Evolutionary conservation across 177 flowering plant genomes (phyloP).

Genomic region (Vitis hybrid): DNA sequence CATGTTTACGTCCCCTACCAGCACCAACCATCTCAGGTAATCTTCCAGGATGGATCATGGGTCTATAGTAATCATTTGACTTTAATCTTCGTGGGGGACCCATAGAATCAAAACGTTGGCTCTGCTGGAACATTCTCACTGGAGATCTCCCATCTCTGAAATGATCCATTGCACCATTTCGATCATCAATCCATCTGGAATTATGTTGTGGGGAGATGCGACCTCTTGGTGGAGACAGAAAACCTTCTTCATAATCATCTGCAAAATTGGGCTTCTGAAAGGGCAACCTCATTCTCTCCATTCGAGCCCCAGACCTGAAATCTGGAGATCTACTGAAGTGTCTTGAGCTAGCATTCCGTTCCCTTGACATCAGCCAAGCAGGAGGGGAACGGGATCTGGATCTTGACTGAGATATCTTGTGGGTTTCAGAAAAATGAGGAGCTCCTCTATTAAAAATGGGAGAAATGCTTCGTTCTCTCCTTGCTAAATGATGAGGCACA

Average conservation of each 20-base stretch:
- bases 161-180: constrained; percentile 30
- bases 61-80: constrained; percentile 40
- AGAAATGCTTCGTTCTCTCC: constrained; percentile 57
- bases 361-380: constrained; percentile 37
- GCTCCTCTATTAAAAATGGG: constrained; percentile 33
- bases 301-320: constrained; percentile 43
- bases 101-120: constrained; percentile 39
- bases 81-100: constrained; percentile 38
- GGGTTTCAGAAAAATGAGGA: constrained; percentile 29
- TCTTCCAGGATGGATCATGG: constrained; percentile 39
- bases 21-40: constrained; percentile 32
- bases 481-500: constrained; percentile 29
- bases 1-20: constrained; percentile 42
- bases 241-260: constrained; percentile 32
- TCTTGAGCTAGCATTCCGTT: constrained; percentile 32
- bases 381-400: constrained; percentile 68
- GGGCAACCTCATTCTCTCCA: constrained; percentile 45
- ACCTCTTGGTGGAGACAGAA: constrained; percentile 33
- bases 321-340: constrained; percentile 51
- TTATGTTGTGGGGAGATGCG: constrained; percentile 39
- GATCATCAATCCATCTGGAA: constrained; percentile 46
- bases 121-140: constrained; percentile 34
- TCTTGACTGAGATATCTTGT: constrained; percentile 51
- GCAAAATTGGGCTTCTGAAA: constrained; percentile 37
- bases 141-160: constrained; percentile 55